A percentile compares a stretch with the other conserved stretches of the same genome.
These are phyloP conservation scores for Arabis alpina DNA, from an alignment of 345 rosid genomes.

Conservation along the genomic window DNA sequence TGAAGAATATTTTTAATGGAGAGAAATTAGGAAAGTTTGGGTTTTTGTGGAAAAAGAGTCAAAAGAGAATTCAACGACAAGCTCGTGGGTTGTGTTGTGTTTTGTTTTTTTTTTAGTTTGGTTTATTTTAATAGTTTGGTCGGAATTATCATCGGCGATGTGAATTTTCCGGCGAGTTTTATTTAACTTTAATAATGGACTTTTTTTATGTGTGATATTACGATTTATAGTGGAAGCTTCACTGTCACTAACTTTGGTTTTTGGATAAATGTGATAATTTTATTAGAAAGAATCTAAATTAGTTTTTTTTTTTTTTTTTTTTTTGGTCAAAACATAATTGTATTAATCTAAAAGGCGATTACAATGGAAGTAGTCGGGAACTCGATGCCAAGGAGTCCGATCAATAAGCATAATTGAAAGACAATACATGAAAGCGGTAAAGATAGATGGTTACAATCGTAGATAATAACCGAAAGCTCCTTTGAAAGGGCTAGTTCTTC, in stretches of 20 bases:
- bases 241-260: neutral
- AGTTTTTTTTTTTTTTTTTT: no score
- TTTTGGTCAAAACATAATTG: no score
- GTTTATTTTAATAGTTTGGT: neutral
- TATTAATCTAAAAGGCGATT: no score
- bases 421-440: no score
- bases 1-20: neutral
- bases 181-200: neutral
- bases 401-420: no score
- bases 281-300: neutral
- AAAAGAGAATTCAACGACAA: conserved; percentile 24
- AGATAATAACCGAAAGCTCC: no score
- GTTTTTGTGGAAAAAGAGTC: conserved; percentile 23
- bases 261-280: conserved; percentile 13
- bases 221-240: neutral
- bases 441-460: no score
- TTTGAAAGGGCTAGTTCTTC: no score
- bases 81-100: conserved; percentile 16
- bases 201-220: neutral
- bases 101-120: neutral
- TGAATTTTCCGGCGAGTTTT: neutral
- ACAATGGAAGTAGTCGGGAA: no score
- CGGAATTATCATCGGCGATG: conserved; percentile 5
- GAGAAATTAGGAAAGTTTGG: neutral
- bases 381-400: no score